A percentile compares a stretch with the other conserved stretches of the same genome.
phyloP scores from a whole-genome alignment of 2,329 filamentous ascomycete genomes.

The Alternaria sp. region DNA sequence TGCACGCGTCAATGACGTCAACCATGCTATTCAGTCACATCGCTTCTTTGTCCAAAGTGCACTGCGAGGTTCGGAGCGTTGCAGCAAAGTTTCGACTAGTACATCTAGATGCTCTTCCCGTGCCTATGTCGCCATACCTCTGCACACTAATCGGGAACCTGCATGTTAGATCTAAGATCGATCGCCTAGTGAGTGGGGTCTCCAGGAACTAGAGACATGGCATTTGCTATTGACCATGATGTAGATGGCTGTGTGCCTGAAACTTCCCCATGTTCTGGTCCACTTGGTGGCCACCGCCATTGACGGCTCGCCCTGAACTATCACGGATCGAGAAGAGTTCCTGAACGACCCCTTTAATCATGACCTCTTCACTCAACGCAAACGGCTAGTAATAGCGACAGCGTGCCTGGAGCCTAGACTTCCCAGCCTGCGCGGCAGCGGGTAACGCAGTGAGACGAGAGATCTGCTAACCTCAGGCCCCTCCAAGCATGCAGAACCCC shows the following conservation, averaged over 20 bases:
- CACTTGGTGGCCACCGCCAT: not conserved
- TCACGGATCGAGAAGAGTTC: not conserved
- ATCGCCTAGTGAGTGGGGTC: not conserved
- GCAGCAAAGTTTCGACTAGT: not conserved
- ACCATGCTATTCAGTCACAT: not conserved
- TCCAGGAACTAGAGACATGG: conserved; percentile 3
- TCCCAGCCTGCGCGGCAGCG: not conserved
- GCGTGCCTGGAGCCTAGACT: not conserved
- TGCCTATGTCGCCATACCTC: not conserved
- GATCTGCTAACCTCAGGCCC: not conserved
- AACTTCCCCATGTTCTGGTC: conserved; percentile 3
- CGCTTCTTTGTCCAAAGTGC: not conserved
- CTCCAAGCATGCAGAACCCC: not conserved
- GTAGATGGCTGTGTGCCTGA: not conserved
- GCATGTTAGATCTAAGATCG: conserved; percentile 12
- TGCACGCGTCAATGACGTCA: conserved; percentile 12
- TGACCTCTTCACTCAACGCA: conserved; percentile 6
- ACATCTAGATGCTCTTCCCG: not conserved
- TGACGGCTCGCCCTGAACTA: not conserved
- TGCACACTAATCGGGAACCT: not conserved
- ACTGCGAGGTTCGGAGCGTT: not conserved
- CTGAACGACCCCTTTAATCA: not conserved
- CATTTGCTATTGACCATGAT: conserved; percentile 4
- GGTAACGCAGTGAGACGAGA: not conserved
- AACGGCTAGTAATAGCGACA: not conserved